phyloP scores from a whole-genome alignment of 2,329 filamentous ascomycete species.

The Pseudogymnoascus sp. region DNA sequence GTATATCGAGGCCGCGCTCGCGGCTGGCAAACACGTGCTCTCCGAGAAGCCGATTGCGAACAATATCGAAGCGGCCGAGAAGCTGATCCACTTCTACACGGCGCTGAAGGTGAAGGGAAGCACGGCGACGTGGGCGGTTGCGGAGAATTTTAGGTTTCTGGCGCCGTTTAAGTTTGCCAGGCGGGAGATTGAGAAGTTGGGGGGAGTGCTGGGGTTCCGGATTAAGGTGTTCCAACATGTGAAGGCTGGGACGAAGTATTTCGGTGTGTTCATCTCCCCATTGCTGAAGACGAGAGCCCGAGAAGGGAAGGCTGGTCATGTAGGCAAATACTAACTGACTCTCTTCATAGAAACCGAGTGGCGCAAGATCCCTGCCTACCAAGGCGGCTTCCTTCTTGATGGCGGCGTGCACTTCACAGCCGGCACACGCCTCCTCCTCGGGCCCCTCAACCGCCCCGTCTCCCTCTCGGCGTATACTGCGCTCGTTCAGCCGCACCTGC shows the following conservation, averaged over 20 bases:
- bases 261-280: constrained; percentile 18
- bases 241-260: constrained; percentile 38
- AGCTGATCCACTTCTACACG: constrained; percentile 40
- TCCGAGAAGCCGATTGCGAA: constrained; percentile 46
- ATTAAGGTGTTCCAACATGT: constrained; percentile 38
- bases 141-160: constrained; percentile 65
- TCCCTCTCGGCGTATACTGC: constrained; percentile 22
- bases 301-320: not conserved
- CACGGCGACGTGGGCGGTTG: constrained; percentile 47
- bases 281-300: not conserved
- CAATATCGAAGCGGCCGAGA: constrained; percentile 37
- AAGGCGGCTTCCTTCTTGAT: constrained; percentile 70
- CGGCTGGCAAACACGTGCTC: constrained; percentile 44
- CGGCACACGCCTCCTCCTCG: constrained; percentile 50
- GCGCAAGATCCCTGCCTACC: constrained; percentile 61
- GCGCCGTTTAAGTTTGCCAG: constrained; percentile 44
- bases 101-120: constrained; percentile 21
- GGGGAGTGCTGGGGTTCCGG: constrained; percentile 46
- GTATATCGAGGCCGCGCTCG: constrained; percentile 39
- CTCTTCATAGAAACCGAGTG: constrained; percentile 39
- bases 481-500: constrained; percentile 23
- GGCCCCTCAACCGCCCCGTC: constrained; percentile 23
- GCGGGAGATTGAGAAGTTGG: constrained; percentile 41
- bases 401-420: constrained; percentile 67
- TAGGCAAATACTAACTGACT: constrained; percentile 11